Base-by-base conservation (phyloP, 2,329 filamentous ascomycete species). In the Scedosporium boydii region DNA sequence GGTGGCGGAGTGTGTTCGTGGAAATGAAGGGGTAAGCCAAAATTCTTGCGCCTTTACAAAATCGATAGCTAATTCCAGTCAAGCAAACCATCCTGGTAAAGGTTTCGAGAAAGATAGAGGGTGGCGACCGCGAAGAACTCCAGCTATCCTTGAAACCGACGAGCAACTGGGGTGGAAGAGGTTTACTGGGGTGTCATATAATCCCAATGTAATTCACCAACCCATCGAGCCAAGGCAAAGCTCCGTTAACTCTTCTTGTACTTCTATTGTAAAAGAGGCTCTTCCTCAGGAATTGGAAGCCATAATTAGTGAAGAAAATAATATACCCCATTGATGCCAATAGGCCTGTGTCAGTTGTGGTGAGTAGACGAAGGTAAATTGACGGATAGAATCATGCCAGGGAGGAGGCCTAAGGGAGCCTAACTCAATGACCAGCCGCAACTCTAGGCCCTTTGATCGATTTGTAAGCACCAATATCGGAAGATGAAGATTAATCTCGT, bases 131-230 rank as follows among this genome's bases (percentile, higher is more conserved):
- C 62, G 78, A 81, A 69, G 83, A 91, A 66, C 73, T 95, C 63
- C 82, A 86, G 63, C 75, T 97, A 69, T 86, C 84, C 66, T 76
- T 99, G 66, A 90, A 81, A 58, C 93, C 93, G 61, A 83, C 85
- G 68, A 84, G 85, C 55, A 82, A 93, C 71, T 99, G 95, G 93
- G 93, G 93, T 67, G 95, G 95, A 34, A 82, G 91, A 73, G 95
- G 93, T 12, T 78, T 96, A 73, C 77, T 99, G 69, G 93, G 93
- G 62, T 99, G 93, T 73, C 93, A 97, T 77, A 84, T 98, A 66
- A 76, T 96, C 67, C 91, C 91, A 27, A 68, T 96, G 5, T 55
- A 55, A 23, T 55, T 55, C 23, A 18, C 51, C 21, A 16, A 14
- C 10, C 34, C 9, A 14, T 14, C 21, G 18, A 55, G 51, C 51